Conservation (phyloP, 768 basidiomycete genomes). For the Trametes villosa region DNA sequence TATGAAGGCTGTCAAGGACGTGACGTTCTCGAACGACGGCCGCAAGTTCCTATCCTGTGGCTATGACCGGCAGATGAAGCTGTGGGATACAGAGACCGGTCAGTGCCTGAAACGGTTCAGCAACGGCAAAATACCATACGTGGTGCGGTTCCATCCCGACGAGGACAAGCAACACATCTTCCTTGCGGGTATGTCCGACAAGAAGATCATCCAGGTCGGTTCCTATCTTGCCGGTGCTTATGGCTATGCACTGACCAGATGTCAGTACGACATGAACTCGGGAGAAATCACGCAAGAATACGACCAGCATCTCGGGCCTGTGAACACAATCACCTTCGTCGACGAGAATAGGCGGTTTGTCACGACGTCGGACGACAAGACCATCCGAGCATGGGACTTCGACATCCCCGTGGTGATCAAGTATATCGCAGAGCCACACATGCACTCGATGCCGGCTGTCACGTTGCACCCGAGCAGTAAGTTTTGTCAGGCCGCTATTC, state of each 20-base stretch:
- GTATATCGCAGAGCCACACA: constrained; percentile 98
- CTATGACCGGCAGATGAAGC: constrained; percentile 97
- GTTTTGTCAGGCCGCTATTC: constrained; percentile 39
- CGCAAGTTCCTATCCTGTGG: constrained; percentile 87
- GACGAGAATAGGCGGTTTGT: constrained; percentile 98
- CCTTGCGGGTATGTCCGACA: constrained; percentile 98
- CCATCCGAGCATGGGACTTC: constrained; percentile 98
- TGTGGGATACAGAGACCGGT: constrained; percentile 99
- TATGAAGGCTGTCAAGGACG: constrained; percentile 93
- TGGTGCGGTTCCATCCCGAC: constrained; percentile 94
- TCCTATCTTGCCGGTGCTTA: constrained; percentile 5
- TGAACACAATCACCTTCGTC: constrained; percentile 98
- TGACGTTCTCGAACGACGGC: constrained; percentile 95
- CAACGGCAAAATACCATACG: constrained; percentile 97
- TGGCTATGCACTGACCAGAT: constrained; percentile 4
- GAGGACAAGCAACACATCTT: constrained; percentile 95
- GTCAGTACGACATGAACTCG: constrained; percentile 91
- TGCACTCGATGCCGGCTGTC: constrained; percentile 99
- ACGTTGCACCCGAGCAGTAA: constrained; percentile 92
- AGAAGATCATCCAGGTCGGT: constrained; percentile 94
- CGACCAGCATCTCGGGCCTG: constrained; percentile 97
- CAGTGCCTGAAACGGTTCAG: constrained; percentile 96
- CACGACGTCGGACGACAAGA: constrained; percentile 98
- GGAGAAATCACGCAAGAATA: constrained; percentile 98
- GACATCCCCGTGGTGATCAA: constrained; percentile 99